phyloP scores from a whole-genome alignment of 2,329 filamentous ascomycete genomes.

The Trichoderma sp. region DNA sequence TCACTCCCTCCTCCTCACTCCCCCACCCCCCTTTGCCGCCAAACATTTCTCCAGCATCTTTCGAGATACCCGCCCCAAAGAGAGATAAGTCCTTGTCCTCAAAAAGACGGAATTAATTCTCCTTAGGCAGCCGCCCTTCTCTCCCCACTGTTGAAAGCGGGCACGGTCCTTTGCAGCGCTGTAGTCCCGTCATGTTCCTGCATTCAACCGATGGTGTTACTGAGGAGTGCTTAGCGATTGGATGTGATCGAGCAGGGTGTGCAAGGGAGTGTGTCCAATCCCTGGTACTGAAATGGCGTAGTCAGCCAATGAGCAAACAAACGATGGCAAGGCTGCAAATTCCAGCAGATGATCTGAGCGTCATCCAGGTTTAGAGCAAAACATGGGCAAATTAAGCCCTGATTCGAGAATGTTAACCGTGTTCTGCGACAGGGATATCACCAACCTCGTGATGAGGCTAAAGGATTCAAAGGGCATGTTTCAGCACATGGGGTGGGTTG shows the following conservation, averaged over 20 bases:
- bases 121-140: neutral
- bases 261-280: neutral
- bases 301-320: neutral
- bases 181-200: neutral
- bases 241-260: neutral
- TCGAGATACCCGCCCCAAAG: neutral
- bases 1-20: neutral
- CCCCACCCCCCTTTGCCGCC: neutral
- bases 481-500: neutral
- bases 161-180: neutral
- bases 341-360: neutral
- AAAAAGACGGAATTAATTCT: neutral
- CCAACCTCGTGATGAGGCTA: neutral
- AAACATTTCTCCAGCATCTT: neutral
- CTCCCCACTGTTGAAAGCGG: neutral
- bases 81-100: neutral
- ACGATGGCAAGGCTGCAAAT: neutral
- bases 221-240: slow-evolving; percentile 17
- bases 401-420: neutral
- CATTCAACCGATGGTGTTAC: slow-evolving; percentile 2
- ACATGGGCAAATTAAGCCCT: neutral
- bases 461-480: neutral
- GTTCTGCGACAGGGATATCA: neutral
- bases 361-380: neutral
- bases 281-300: neutral